Percentiles rank a stretch among this genome's conserved stretches.
These are phyloP conservation scores for Zangia roseola DNA, from an alignment of 768 basidiomycete species.

Conservation along the genomic window DNA sequence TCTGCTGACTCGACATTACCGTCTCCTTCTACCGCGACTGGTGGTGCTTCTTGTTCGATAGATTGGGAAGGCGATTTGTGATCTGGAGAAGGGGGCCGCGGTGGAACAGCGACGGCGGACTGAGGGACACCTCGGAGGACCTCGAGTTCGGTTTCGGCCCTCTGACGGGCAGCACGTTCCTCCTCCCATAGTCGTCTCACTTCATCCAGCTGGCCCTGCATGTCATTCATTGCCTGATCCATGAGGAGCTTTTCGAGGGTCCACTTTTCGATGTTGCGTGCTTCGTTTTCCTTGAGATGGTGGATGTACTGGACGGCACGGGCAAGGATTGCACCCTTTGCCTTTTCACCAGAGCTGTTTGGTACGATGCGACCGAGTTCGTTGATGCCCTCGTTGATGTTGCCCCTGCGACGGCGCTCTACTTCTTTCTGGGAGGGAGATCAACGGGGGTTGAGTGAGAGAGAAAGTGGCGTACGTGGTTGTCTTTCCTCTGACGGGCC, in stretches of 20 bases:
- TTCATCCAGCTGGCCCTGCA: slow-evolving; percentile 82
- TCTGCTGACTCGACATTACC: slow-evolving; percentile 20
- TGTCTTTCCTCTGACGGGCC: slow-evolving; percentile 78
- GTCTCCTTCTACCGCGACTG: slow-evolving; percentile 15
- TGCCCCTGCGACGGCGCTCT: slow-evolving; percentile 89
- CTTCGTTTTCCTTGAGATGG: slow-evolving; percentile 88
- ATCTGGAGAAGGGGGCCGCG: slow-evolving; percentile 20
- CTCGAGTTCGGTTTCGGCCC: slow-evolving; percentile 66
- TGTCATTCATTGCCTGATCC: slow-evolving; percentile 89
- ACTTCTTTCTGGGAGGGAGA: slow-evolving; percentile 82
- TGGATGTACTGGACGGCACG: slow-evolving; percentile 92
- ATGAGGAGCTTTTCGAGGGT: slow-evolving; percentile 88
- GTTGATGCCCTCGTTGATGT: slow-evolving; percentile 96
- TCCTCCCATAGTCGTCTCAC: slow-evolving; percentile 80
- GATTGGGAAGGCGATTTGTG: slow-evolving; percentile 29
- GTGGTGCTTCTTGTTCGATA: slow-evolving; percentile 22
- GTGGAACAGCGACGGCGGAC: slow-evolving; percentile 1
- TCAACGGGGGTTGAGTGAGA: neutral
- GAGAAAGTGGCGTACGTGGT: slow-evolving; percentile 55
- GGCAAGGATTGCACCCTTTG: slow-evolving; percentile 85
- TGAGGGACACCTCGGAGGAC: slow-evolving; percentile 43
- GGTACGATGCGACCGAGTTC: slow-evolving; percentile 88
- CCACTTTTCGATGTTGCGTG: slow-evolving; percentile 91
- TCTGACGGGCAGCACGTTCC: slow-evolving; percentile 58
- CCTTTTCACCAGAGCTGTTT: slow-evolving; percentile 81